A percentile compares a stretch with the other conserved stretches of the same genome.
These are phyloP conservation scores for Sporothrix brunneoviolacea DNA, from an alignment of 2,329 filamentous ascomycete species.

Conservation along the genomic window DNA sequence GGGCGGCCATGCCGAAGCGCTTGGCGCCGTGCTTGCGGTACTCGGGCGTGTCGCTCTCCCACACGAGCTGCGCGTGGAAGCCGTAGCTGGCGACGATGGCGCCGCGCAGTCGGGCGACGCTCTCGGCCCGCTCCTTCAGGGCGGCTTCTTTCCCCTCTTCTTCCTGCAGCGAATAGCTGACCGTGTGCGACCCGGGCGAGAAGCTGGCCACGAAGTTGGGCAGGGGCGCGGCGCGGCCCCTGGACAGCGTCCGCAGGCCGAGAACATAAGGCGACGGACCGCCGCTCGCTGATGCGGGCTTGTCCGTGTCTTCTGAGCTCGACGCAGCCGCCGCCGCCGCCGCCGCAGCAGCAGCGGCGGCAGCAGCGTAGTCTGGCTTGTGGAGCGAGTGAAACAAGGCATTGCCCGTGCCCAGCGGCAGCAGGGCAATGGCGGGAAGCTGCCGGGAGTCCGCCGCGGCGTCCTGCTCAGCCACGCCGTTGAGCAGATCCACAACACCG, in stretches of 20 bases:
- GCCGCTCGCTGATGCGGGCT: conserved; percentile 34
- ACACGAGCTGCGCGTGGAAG: conserved; percentile 81
- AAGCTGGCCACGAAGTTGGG: conserved; percentile 59
- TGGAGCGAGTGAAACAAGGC: conserved; percentile 58
- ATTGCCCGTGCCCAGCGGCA: conserved; percentile 61
- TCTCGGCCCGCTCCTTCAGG: conserved; percentile 20
- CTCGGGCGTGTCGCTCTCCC: conserved; percentile 78
- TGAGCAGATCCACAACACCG: conserved; percentile 75
- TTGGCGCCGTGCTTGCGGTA: conserved; percentile 71
- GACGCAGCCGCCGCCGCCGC: conserved; percentile 11
- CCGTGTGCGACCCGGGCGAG: conserved; percentile 47
- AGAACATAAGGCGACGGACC: conserved; percentile 39
- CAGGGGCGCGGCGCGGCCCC: conserved; percentile 47
- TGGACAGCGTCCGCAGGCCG: conserved; percentile 54
- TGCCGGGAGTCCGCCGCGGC: conserved; percentile 15
- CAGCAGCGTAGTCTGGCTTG: conserved; percentile 44
- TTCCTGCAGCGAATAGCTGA: conserved; percentile 29
- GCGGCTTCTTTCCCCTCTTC: not conserved
- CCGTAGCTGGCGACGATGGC: conserved; percentile 87
- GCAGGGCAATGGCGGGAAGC: conserved; percentile 41
- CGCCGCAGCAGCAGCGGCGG: conserved; percentile 18
- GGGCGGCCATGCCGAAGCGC: conserved; percentile 79
- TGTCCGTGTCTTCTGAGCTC: conserved; percentile 15
- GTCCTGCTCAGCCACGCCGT: conserved; percentile 38
- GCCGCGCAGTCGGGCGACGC: conserved; percentile 46